Evolutionary conservation across 768 basidiomycete species (phyloP).

Genomic region (Hypsizygus marmoreus): DNA sequence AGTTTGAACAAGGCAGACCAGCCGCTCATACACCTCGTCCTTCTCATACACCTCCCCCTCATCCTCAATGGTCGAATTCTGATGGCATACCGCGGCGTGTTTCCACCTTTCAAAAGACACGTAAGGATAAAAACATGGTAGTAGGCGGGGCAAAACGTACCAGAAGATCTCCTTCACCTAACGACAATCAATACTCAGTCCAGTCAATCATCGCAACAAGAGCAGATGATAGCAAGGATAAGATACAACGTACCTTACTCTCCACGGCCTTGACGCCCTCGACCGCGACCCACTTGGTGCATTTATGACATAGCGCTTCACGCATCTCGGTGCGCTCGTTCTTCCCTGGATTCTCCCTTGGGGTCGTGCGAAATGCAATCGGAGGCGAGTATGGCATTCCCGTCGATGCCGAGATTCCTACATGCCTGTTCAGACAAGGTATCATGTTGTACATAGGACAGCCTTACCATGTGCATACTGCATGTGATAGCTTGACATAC

Average conservation of each 20-base stretch:
- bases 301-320: constrained; percentile 81
- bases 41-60: constrained; percentile 60
- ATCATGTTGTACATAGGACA: not conserved
- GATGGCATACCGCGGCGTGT: constrained; percentile 79
- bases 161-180: constrained; percentile 80
- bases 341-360: constrained; percentile 51
- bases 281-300: constrained; percentile 68
- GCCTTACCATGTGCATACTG: constrained; percentile 73
- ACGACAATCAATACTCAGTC: too few relatives aligned
- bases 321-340: constrained; percentile 59
- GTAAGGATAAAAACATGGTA: not conserved
- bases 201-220: not conserved
- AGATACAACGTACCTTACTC: constrained; percentile 53
- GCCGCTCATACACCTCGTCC: constrained; percentile 43
- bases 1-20: constrained; percentile 10
- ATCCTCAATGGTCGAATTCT: constrained; percentile 52
- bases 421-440: constrained; percentile 7
- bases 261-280: constrained; percentile 77
- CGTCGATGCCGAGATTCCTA: constrained; percentile 72
- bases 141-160: constrained; percentile 38
- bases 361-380: constrained; percentile 52
- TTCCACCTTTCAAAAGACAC: constrained; percentile 62
- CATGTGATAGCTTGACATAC: constrained; percentile 68
- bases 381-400: constrained; percentile 81
- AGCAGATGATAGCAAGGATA: not conserved